These are phyloP conservation scores for Pogostemon cablin DNA, from an alignment of 257 asterid genomes.

Conservation along the genomic window DNA sequence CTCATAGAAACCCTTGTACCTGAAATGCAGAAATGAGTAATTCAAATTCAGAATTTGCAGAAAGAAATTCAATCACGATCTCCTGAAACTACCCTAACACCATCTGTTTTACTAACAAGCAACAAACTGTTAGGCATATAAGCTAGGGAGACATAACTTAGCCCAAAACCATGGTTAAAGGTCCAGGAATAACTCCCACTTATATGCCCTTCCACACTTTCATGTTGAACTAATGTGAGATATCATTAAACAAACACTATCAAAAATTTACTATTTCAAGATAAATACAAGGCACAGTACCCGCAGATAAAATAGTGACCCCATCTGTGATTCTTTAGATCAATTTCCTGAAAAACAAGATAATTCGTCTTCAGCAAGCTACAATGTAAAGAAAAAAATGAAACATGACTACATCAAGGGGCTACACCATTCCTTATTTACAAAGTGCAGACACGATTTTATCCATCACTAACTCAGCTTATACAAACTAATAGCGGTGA, in stretches of 20 bases:
- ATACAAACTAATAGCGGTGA: neutral
- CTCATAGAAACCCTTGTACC: constrained; percentile 94
- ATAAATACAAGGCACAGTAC: constrained; percentile 48
- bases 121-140: too few species aligned
- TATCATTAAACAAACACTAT: neutral
- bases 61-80: neutral
- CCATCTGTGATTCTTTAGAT: constrained; percentile 86
- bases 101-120: neutral
- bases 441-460: neutral
- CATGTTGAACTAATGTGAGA: too few species aligned
- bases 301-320: constrained; percentile 95
- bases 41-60: neutral
- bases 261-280: constrained; percentile 14
- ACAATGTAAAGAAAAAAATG: constrained; percentile 3
- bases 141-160: too few species aligned
- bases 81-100: neutral
- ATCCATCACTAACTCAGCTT: neutral
- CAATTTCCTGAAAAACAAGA: constrained; percentile 69
- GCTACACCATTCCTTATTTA: constrained; percentile 11
- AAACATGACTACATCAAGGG: neutral
- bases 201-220: too few species aligned
- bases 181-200: too few species aligned
- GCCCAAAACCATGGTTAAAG: too few species aligned
- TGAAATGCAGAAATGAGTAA: constrained; percentile 31
- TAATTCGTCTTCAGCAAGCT: neutral